Percentiles rank a stretch among this genome's conserved stretches.
These are phyloP conservation scores for Ogataea degrootiae DNA, from an alignment of 805 yeast genomes.

Conservation along the genomic window DNA sequence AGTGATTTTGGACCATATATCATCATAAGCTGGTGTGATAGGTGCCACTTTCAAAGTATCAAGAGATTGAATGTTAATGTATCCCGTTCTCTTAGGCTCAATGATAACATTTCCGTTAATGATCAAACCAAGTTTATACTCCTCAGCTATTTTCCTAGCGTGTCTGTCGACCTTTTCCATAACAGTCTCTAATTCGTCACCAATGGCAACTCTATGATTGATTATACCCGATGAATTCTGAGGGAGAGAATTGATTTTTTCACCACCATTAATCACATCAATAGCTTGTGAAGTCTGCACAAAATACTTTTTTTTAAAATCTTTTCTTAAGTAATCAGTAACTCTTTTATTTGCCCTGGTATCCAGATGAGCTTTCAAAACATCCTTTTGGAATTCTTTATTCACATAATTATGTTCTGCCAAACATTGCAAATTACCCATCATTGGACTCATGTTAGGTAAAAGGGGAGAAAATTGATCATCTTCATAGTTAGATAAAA, in stretches of 20 bases:
- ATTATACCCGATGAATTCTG: conserved; percentile 48
- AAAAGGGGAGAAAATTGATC: conserved; percentile 47
- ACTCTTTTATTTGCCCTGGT: conserved; percentile 32
- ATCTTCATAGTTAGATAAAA: conserved; percentile 49
- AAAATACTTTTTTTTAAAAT: conserved; percentile 31
- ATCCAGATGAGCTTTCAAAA: conserved; percentile 34
- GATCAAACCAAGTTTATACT: conserved; percentile 40
- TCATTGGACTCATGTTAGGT: conserved; percentile 52
- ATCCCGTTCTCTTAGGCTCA: conserved; percentile 35
- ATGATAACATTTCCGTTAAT: conserved; percentile 32
- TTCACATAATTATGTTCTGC: conserved; percentile 44
- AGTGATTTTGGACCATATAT: conserved; percentile 39
- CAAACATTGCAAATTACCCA: conserved; percentile 51
- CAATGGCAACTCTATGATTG: conserved; percentile 61
- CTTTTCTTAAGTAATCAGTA: conserved; percentile 23
- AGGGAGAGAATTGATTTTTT: conserved; percentile 70
- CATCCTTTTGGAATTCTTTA: conserved; percentile 21
- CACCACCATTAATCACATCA: conserved; percentile 64
- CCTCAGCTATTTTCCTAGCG: conserved; percentile 38
- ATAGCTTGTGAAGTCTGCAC: conserved; percentile 61
- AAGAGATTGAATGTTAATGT: conserved; percentile 32
- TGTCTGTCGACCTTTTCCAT: conserved; percentile 34
- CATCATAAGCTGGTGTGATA: conserved; percentile 30
- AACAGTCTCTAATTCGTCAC: conserved; percentile 42
- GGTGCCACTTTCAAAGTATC: conserved; percentile 35